Base-by-base conservation (phyloP, 805 yeast genomes). In the Spathaspora arborariae region DNA sequence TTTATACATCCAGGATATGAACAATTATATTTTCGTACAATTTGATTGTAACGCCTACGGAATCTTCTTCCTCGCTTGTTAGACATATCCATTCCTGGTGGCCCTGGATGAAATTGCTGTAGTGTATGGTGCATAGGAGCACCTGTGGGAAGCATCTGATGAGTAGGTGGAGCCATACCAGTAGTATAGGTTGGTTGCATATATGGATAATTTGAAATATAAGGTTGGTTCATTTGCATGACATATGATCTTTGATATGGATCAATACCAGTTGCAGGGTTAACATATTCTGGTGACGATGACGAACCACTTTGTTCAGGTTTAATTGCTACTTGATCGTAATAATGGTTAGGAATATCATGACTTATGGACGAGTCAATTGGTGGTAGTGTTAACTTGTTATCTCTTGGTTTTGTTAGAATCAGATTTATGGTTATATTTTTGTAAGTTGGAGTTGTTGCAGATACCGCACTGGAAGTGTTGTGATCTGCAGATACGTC, bases 1-100 rank as follows among this genome's bases (percentile, higher is more conserved):
- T 71, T 71, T 44, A 63, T 54, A 52, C 76, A 71, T 1, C 72
- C 74, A 9, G 70, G 66, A 44, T 45, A 65, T 26, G 64, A 52
- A 48, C 76, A 71, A 42, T 50, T 57, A 52, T 64, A 68, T 45
- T 64, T 63, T 18, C 72, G 50, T 8, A 64, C 56, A 39, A 67
- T 68, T 47, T 67, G 73, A 51, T 66, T 67, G 49, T 66, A 65
- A 8, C 70, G 49, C 42, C 71, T 58, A 45, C 72, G 51, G 48
- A 67, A 68, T 34, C 72, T 46, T 44, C 71, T 50, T n/a, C 64
- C 67, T 4, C 66, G 57, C 45, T 62, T 60, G 39, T 44, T 50
- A 22, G 55, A 57, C 40, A 48, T 36, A 20, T 43, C 44, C 33
- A 44, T 22, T 7, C 24, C 30, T 13, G n/a, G 10, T n/a, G 35